A percentile compares a stretch with the other conserved stretches of the same genome.
phyloP scores from a whole-genome alignment of 192 early-diverging fungal species.

The Oehlia diaphana region DNA sequence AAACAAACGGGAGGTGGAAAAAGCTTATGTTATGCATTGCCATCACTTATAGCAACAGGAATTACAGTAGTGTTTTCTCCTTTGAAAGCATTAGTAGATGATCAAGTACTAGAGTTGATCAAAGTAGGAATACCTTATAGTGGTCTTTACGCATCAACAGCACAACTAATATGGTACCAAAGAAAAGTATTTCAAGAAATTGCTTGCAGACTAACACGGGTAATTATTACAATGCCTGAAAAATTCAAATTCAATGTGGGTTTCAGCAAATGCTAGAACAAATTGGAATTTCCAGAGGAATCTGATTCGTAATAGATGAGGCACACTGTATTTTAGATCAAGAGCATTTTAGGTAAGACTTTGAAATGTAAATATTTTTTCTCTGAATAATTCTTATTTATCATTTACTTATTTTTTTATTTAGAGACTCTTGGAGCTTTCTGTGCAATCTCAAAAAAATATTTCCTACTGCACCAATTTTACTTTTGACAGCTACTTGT shows the following conservation, averaged over 20 bases:
- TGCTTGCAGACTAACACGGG: conserved; percentile 37
- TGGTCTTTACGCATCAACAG: conserved; percentile 59
- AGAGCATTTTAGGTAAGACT: neutral
- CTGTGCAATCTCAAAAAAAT: conserved; percentile 60
- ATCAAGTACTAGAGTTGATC: conserved; percentile 77
- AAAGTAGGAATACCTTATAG: conserved; percentile 38
- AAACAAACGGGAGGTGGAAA: neutral
- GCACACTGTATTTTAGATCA: conserved; percentile 76
- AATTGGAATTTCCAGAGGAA: conserved; percentile 50
- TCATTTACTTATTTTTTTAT: conserved; percentile 92
- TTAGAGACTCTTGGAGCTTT: conserved; percentile 86
- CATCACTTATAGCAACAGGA: conserved; percentile 24
- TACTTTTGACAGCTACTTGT: conserved; percentile 90
- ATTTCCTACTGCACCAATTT: conserved; percentile 79
- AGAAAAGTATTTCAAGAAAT: conserved; percentile 23
- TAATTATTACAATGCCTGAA: conserved; percentile 88
- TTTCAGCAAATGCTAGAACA: conserved; percentile 59
- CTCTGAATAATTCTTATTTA: conserved; percentile 34
- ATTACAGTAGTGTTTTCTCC: conserved; percentile 92
- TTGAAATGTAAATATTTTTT: neutral
- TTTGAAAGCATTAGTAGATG: conserved; percentile 92
- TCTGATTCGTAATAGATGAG: conserved; percentile 91
- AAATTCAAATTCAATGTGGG: conserved; percentile 51
- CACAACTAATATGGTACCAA: conserved; percentile 55
- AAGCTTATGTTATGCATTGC: neutral